phyloP scores from a whole-genome alignment of 75 land plant genomes.

The Chamaecyparis obtusa region DNA sequence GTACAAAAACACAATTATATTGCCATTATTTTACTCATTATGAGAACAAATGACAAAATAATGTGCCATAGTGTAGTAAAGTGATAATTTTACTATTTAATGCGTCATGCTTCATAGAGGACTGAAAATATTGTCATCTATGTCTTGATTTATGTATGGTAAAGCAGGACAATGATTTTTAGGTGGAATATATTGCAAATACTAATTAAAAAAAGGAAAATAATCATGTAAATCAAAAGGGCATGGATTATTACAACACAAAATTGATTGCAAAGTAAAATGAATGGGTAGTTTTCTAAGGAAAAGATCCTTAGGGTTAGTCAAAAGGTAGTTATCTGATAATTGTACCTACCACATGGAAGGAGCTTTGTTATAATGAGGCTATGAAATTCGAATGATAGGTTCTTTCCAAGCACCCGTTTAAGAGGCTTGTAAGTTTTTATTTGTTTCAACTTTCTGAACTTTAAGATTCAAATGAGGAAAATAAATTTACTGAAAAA shows the following conservation, averaged over 20 bases:
- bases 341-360: neutral
- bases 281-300: neutral
- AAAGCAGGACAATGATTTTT: too few species aligned
- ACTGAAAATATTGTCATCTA: too few species aligned
- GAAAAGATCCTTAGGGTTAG: neutral
- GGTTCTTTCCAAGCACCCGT: neutral
- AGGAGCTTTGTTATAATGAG: neutral
- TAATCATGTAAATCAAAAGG: neutral
- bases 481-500: too few species aligned
- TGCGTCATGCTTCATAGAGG: neutral
- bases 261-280: neutral
- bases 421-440: neutral
- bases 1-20: neutral
- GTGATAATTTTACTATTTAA: neutral
- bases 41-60: too few species aligned
- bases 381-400: neutral
- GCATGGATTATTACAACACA: neutral
- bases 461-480: neutral
- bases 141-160: neutral
- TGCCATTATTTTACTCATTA: neutral
- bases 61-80: neutral
- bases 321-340: too few species aligned
- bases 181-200: neutral
- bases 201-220: too few species aligned
- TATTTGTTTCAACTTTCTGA: too few species aligned